These are phyloP conservation scores for Cladosporium sp. DNA, from an alignment of 2,329 filamentous ascomycete genomes.

Conservation along the genomic window DNA sequence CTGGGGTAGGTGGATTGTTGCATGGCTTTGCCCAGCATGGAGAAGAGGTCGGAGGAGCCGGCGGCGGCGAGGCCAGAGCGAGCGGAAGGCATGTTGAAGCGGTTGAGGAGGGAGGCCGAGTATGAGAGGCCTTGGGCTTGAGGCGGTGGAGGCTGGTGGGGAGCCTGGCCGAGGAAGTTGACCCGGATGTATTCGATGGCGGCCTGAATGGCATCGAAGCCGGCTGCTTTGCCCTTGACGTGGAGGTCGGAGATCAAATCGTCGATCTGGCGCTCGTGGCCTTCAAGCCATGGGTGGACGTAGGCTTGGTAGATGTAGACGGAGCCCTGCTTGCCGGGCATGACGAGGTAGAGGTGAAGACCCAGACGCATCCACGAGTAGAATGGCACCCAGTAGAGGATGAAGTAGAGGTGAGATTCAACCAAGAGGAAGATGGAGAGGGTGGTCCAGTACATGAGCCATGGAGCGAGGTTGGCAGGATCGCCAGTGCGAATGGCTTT, in stretches of 20 bases:
- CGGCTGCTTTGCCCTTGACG: conserved; percentile 70
- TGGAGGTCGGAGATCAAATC: conserved; percentile 80
- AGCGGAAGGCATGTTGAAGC: conserved; percentile 78
- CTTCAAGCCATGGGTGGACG: conserved; percentile 80
- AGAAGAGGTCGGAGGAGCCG: conserved; percentile 66
- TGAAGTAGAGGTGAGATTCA: conserved; percentile 84
- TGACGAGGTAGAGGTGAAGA: conserved; percentile 88
- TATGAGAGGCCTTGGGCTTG: conserved; percentile 54
- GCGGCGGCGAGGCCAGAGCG: conserved; percentile 47
- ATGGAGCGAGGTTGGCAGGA: conserved; percentile 85
- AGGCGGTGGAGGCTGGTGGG: conserved; percentile 48
- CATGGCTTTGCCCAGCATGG: conserved; percentile 70
- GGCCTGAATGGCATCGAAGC: conserved; percentile 55
- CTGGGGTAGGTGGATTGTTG: conserved; percentile 41
- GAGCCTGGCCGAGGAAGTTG: conserved; percentile 73
- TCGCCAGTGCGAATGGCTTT: conserved; percentile 93
- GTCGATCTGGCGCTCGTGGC: conserved; percentile 87
- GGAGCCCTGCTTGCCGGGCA: conserved; percentile 96
- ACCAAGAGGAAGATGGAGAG: conserved; percentile 74
- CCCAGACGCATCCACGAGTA: conserved; percentile 86
- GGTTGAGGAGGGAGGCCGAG: conserved; percentile 74
- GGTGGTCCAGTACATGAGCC: conserved; percentile 99
- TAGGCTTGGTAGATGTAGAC: conserved; percentile 79
- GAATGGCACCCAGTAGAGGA: conserved; percentile 88
- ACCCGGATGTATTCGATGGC: conserved; percentile 59